A percentile compares a stretch with the other conserved stretches of the same genome.
Conservation (phyloP, 1,284 basidiomycete genomes). For the Tilletia setariae region DNA sequence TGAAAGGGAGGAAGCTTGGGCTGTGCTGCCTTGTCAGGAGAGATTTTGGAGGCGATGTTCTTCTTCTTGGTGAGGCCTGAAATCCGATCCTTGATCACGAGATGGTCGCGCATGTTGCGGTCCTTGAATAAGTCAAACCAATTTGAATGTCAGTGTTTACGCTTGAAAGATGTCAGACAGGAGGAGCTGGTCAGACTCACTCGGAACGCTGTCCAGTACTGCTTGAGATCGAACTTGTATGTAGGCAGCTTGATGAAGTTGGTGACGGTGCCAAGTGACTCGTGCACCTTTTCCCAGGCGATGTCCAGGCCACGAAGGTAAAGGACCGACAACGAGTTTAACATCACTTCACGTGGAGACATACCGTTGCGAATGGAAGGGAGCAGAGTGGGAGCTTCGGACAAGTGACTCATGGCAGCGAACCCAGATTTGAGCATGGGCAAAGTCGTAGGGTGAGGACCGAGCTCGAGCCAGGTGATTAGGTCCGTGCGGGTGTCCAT, state of each 20-base stretch:
- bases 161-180: too few relatives aligned
- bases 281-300: not conserved
- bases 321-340: not conserved
- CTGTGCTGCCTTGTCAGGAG: not conserved
- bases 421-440: conserved; percentile 25
- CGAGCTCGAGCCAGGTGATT: conserved; percentile 30
- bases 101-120: conserved; percentile 31
- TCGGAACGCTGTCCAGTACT: conserved; percentile 25
- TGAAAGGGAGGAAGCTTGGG: conserved; percentile 22
- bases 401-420: too few relatives aligned
- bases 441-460: conserved; percentile 32
- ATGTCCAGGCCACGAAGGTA: not conserved
- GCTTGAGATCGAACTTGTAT: conserved; percentile 34
- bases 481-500: conserved; percentile 14
- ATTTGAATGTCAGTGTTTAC: not conserved
- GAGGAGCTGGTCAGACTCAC: not conserved
- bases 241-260: conserved; percentile 16
- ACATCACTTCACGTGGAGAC: too few relatives aligned
- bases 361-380: too few relatives aligned
- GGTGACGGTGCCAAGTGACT: not conserved
- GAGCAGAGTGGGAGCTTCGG: too few relatives aligned
- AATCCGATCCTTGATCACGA: not conserved
- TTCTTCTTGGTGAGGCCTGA: too few relatives aligned
- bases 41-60: too few relatives aligned
- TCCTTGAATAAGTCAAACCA: conserved; percentile 26